Base-by-base conservation (phyloP, 2,329 filamentous ascomycete genomes). In the Aspergillus tamarii region DNA sequence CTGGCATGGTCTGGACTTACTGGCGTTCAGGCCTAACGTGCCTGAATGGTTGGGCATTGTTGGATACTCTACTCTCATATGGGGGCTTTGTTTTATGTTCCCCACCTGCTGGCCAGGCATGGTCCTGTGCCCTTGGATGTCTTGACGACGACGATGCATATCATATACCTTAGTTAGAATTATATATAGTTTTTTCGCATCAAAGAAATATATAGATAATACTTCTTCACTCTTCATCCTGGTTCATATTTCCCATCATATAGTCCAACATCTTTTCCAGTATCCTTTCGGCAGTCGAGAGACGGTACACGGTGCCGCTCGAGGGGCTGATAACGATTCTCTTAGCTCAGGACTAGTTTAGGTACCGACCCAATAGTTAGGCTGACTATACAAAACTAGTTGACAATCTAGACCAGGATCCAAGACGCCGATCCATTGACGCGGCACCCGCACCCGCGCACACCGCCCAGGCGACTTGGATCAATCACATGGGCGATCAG, bases 31-130 rank as follows among this genome's bases (percentile, higher is more conserved):
- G 59, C 45, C 30, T 60, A 32, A 28, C 41, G 60, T 67, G 65
- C 61, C 64, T 60, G 43, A 66, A 54, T 43, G 59, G 30, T 67
- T 64, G 61, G 65, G 65, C 59, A 67, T 62, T 60, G 28, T 64
- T 59, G 34, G 59, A 61, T 61, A 55, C 55, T 58, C 48, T 57
- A 56, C 50, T 55, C 50, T 55, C 34, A 39, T 48, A 52, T 12
- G 41, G 57, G 32, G 32, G 32, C 10, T 53, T 53, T 46, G n/a
- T 43, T 43, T 55, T 63, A 36, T 36, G 30, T 26, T 50, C 58
- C 56, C 64, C 62, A 66, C 62, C 5, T 61, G 62, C 63, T 60
- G 62, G 61, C 48, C 48, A 32, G 9, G 50, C 11, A 28, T 39
- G 16, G 19, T 26, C 26, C 23, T 57, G 34, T 36, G 55, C 60